Percentiles rank a stretch among this genome's conserved stretches.
These are phyloP conservation scores for Styphnolobium japonicum DNA, from an alignment of 306 rosid species.

Conservation along the genomic window DNA sequence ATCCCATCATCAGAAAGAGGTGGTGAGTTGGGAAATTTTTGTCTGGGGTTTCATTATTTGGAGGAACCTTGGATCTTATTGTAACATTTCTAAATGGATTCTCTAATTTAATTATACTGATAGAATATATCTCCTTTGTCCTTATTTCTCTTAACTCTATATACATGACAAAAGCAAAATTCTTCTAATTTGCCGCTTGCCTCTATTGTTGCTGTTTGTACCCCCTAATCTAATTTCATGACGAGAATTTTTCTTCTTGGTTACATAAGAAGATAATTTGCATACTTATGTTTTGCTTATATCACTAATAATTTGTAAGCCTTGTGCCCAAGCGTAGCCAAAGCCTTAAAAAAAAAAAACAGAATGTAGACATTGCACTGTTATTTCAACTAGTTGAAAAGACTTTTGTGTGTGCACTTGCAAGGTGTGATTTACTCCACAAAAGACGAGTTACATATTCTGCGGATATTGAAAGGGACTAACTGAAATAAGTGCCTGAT, in stretches of 20 bases:
- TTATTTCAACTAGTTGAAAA: not conserved
- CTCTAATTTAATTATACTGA: constrained; percentile 32
- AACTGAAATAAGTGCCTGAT: too few species aligned
- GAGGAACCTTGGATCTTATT: constrained; percentile 57
- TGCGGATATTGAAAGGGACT: not conserved
- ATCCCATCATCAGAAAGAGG: constrained; percentile 63
- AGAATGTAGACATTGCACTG: not conserved
- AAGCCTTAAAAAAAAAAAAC: not conserved
- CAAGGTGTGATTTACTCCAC: not conserved
- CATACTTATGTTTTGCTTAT: not conserved
- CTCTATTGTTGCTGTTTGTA: not conserved
- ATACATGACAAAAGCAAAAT: not conserved
- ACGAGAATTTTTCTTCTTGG: not conserved
- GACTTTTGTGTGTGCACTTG: not conserved
- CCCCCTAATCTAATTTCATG: not conserved
- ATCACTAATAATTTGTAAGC: not conserved
- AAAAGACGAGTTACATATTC: not conserved
- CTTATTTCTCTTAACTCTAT: not conserved
- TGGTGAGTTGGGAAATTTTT: constrained; percentile 66
- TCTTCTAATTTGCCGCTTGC: not conserved
- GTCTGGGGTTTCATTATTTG: constrained; percentile 78
- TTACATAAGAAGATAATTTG: not conserved
- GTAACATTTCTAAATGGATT: constrained; percentile 34
- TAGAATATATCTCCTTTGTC: not conserved
- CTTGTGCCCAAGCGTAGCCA: too few species aligned